phyloP scores from a whole-genome alignment of 331 rosid species.

The Malus hybrid region DNA sequence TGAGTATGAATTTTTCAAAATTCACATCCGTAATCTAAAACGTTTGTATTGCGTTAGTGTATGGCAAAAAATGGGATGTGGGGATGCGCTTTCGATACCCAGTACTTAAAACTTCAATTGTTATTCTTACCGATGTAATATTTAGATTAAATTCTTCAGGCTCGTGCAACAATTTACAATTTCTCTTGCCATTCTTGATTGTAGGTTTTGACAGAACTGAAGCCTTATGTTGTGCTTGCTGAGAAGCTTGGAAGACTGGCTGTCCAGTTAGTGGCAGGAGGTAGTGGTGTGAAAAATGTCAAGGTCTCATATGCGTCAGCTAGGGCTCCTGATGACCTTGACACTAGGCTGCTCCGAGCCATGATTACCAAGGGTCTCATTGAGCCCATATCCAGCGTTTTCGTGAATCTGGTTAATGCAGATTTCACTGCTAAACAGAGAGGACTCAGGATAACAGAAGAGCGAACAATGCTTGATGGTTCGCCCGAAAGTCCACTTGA shows the following conservation, averaged over 20 bases:
- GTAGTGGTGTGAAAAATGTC: slow-evolving; percentile 88
- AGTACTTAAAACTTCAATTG: neutral
- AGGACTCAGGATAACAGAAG: slow-evolving; percentile 86
- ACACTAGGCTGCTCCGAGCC: slow-evolving; percentile 95
- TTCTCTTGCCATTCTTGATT: slow-evolving; percentile 1
- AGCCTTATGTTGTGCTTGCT: slow-evolving; percentile 73
- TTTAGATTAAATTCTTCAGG: neutral
- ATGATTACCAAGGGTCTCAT: slow-evolving; percentile 97
- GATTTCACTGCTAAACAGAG: slow-evolving; percentile 97
- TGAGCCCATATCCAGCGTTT: slow-evolving; percentile 88
- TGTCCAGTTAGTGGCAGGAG: slow-evolving; percentile 93
- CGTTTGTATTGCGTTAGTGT: neutral
- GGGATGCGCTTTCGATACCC: neutral
- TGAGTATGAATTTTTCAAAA: neutral
- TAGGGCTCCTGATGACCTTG: slow-evolving; percentile 95
- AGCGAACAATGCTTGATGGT: slow-evolving; percentile 66
- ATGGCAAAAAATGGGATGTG: neutral
- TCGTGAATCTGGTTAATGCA: slow-evolving; percentile 92
- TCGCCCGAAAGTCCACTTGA: slow-evolving; percentile 89
- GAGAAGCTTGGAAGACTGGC: slow-evolving; percentile 82
- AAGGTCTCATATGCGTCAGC: slow-evolving; percentile 83
- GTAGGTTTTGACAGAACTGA: slow-evolving; percentile 67
- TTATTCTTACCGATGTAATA: neutral
- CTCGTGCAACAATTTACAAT: neutral
- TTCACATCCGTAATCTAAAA: neutral